Evolutionary conservation across 2,329 filamentous ascomycete species (phyloP).

Genomic region (Teratosphaeria nubilosa): DNA sequence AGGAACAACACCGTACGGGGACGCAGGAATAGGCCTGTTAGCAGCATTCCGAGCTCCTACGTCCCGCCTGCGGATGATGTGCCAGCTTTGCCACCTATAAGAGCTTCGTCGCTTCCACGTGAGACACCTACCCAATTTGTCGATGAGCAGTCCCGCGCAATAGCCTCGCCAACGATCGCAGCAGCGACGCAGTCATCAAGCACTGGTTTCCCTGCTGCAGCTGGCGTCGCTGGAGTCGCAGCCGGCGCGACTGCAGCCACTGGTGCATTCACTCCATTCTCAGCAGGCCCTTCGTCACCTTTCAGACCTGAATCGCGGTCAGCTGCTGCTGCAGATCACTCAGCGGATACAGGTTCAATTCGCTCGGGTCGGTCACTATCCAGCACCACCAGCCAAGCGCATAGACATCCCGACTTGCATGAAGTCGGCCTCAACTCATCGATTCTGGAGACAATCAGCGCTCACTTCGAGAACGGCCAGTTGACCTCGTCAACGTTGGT

Average conservation of each 20-base stretch:
- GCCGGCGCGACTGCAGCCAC: constrained; percentile 10
- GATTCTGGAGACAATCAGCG: constrained; percentile 83
- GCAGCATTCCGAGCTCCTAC: constrained; percentile 49
- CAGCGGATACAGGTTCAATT: constrained; percentile 79
- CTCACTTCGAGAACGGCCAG: constrained; percentile 64
- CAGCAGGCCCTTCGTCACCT: constrained; percentile 19
- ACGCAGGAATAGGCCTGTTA: constrained; percentile 83
- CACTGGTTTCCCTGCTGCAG: background rate
- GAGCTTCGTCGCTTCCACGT: background rate
- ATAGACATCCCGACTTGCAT: constrained; percentile 72
- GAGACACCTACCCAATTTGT: background rate
- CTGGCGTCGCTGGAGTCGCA: constrained; percentile 6
- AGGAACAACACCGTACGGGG: constrained; percentile 67
- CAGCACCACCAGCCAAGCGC: constrained; percentile 35
- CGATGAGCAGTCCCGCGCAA: background rate
- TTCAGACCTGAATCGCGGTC: constrained; percentile 20
- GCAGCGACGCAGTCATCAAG: background rate
- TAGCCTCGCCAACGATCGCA: background rate
- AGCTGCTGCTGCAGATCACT: constrained; percentile 43
- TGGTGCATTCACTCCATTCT: constrained; percentile 22
- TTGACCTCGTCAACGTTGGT: constrained; percentile 64
- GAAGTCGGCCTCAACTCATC: constrained; percentile 76
- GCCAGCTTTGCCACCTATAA: background rate
- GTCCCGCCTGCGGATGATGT: background rate
- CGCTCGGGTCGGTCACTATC: constrained; percentile 76